phyloP scores from a whole-genome alignment of 768 basidiomycete genomes.

The Auriscalpium vulgare region DNA sequence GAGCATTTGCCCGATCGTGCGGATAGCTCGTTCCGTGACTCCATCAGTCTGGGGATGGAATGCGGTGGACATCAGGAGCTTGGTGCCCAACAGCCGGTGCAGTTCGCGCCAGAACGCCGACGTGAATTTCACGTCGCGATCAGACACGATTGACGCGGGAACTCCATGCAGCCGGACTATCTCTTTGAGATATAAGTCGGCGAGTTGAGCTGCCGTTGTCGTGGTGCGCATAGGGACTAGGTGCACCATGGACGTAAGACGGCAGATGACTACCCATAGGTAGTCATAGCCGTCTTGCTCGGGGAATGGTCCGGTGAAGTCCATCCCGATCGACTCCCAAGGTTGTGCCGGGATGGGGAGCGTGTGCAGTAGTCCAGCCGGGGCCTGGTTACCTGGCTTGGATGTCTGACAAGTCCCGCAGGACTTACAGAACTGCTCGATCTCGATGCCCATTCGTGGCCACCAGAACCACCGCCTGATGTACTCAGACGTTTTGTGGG shows the following conservation, averaged over 20 bases:
- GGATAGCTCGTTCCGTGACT: not conserved
- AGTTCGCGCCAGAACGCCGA: not conserved
- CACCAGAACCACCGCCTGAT: no score
- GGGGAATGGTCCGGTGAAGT: no score
- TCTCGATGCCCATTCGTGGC: no score
- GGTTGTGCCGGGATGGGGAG: no score
- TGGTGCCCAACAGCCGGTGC: not conserved
- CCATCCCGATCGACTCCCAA: no score
- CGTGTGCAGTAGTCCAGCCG: no score
- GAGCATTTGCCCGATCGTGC: not conserved
- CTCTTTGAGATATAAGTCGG: not conserved
- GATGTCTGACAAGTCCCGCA: no score
- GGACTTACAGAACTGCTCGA: no score
- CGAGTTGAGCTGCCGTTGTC: not conserved
- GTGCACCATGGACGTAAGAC: not conserved
- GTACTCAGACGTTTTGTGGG: no score
- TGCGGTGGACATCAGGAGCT: not conserved
- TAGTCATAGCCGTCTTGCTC: no score
- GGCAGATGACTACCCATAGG: no score
- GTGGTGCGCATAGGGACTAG: not conserved
- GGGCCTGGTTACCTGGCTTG: no score
- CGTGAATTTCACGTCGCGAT: not conserved
- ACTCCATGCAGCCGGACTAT: not conserved
- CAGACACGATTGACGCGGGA: not conserved
- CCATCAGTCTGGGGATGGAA: constrained; percentile 1